phyloP scores from a whole-genome alignment of 352 stramenopile species.

The Globisporangium paddicum region DNA sequence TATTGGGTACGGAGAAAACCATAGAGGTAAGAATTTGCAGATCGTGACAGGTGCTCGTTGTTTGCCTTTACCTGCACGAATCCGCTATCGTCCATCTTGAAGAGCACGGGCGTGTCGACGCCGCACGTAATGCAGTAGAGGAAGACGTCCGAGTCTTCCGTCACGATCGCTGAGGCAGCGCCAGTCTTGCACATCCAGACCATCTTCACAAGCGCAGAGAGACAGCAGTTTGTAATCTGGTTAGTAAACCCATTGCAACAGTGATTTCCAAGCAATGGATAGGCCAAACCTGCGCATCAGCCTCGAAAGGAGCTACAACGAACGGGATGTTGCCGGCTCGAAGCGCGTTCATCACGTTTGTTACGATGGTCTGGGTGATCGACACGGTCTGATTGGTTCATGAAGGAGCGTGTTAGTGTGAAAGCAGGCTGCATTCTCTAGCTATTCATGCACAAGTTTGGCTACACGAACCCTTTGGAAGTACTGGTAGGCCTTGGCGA shows the following conservation, averaged over 20 bases:
- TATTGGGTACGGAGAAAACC: no score
- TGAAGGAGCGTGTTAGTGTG: neutral
- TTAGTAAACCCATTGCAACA: neutral
- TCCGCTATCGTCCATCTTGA: conserved; percentile 67
- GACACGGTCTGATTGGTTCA: conserved; percentile 41
- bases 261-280: neutral
- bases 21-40: no score
- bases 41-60: neutral
- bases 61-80: conserved; percentile 31
- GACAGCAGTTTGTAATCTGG: neutral
- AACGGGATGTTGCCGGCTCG: conserved; percentile 39
- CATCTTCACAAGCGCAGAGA: conserved; percentile 29
- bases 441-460: neutral
- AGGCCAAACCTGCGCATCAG: conserved; percentile 43
- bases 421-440: neutral
- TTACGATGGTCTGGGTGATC: conserved; percentile 58
- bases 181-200: conserved; percentile 75
- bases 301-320: conserved; percentile 72
- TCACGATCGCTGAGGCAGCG: conserved; percentile 59
- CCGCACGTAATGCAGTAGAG: conserved; percentile 64
- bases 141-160: conserved; percentile 76
- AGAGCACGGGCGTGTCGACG: conserved; percentile 48
- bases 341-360: conserved; percentile 52
- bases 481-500: conserved; percentile 50
- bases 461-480: conserved; percentile 38